Percentiles rank a stretch among this genome's conserved stretches.
phyloP scores from a whole-genome alignment of 306 rosid species.

The Casuarina cunninghamiana region DNA sequence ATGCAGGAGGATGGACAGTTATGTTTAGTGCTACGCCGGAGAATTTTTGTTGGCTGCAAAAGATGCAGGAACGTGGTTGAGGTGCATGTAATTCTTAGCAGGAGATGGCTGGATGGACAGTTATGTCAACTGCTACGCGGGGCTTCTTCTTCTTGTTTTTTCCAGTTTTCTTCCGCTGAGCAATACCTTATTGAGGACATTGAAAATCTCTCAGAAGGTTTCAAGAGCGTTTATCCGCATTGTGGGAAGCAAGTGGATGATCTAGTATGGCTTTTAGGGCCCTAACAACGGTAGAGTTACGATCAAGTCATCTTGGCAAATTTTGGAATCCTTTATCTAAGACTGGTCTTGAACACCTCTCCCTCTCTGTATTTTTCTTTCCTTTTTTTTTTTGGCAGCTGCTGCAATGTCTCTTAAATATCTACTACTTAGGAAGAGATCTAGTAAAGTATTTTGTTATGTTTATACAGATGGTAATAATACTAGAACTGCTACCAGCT shows the following conservation, averaged over 20 bases:
- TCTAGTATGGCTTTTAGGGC: too few relatives aligned
- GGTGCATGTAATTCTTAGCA: background rate
- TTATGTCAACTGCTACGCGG: background rate
- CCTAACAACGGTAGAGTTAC: background rate
- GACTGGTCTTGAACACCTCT: background rate
- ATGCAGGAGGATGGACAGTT: background rate
- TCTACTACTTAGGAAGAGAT: too few relatives aligned
- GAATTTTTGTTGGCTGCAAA: background rate
- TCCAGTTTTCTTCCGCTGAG: background rate
- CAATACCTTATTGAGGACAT: background rate
- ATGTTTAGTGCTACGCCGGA: background rate
- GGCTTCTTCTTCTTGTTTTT: background rate
- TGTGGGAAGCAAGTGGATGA: background rate
- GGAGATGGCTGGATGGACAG: background rate
- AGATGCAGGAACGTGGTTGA: background rate
- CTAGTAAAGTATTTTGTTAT: too few relatives aligned
- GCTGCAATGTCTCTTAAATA: too few relatives aligned
- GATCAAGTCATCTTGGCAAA: background rate
- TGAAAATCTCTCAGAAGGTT: background rate
- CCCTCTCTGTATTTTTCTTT: too few relatives aligned
- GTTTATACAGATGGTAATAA: background rate
- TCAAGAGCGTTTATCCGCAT: background rate
- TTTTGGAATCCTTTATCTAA: background rate
- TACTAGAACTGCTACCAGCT: background rate
- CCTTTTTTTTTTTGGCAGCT: too few relatives aligned